Evolutionary conservation across 1,139 yeast genomes (phyloP).

Genomic region (Candida tetrigidarum): DNA sequence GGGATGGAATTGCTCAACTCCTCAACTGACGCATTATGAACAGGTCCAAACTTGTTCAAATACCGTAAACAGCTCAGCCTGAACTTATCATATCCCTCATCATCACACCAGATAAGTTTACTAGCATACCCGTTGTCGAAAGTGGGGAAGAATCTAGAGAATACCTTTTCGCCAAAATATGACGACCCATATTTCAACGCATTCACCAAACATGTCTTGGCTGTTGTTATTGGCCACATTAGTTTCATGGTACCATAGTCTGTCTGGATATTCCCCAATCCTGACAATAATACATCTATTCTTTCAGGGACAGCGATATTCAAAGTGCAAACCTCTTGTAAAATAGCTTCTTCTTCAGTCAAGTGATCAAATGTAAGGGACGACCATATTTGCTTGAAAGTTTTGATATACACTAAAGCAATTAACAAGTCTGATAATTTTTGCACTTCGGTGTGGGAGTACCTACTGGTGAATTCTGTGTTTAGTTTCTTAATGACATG

Average conservation of each 20-base stretch:
- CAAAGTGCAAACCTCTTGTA: slow-evolving; percentile 5
- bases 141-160: slow-evolving; percentile 8
- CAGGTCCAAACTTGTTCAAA: slow-evolving; percentile 7
- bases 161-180: slow-evolving; percentile 12
- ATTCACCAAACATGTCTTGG: slow-evolving; percentile 11
- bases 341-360: slow-evolving; percentile 1
- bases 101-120: slow-evolving; percentile 10
- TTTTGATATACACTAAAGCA: slow-evolving; percentile 8
- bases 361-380: not conserved
- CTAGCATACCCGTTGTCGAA: slow-evolving; percentile 10
- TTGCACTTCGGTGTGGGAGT: not conserved
- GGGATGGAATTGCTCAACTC: slow-evolving; percentile 4
- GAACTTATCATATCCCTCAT: slow-evolving; percentile 11
- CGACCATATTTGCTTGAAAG: slow-evolving; percentile 13
- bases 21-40: not conserved
- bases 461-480: not conserved
- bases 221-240: slow-evolving; percentile 11
- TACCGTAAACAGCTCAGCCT: slow-evolving; percentile 9
- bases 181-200: slow-evolving; percentile 12
- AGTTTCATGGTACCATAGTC: slow-evolving; percentile 7
- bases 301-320: slow-evolving; percentile 12
- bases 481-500: slow-evolving; percentile 8
- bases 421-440: slow-evolving; percentile 7
- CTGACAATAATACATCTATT: slow-evolving; percentile 11
- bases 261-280: slow-evolving; percentile 11